Evolutionary conservation across 495 filamentous ascomycete genomes (phyloP), one percentile per base, ranked within the genome.

Genomic region (Cryomyces antarcticus): DNA sequence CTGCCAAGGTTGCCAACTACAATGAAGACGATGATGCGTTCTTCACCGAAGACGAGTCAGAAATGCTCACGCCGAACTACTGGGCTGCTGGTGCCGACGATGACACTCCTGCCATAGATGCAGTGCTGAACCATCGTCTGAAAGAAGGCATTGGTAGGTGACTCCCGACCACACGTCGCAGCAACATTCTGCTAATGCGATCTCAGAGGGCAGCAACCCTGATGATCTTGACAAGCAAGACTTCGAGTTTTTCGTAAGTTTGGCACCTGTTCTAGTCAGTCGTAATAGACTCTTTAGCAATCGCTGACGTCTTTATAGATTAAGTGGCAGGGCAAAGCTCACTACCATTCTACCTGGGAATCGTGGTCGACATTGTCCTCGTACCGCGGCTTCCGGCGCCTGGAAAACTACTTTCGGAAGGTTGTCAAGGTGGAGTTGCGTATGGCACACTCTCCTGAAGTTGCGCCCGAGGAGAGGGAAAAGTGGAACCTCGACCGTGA

Each of bases 291-390:
- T 9, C 9, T 10, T 10, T 9, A 10, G 33, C 3, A 13, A 36
- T 13, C 12, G 33, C 9, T 13, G 33, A 10, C 39, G 27, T 28
- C 39, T 41, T 39, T 33, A 24, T 45, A 71, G 65, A 87, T 99
- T 52, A 99, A 99, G 67, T 99, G 89, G 89, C 84, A 94, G 59
- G 80, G 74, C 47, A 80, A 83, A 60, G 92, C 89, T 24, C 82
- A 96, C 58, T 82, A 85, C 50, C 89, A 99, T 64, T 77, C 87
- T 29, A 89, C 88, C 3, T 96, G 92, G 92, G 84, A 94, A 58
- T 73, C 74, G 0, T 74, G 77, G 24, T 77, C 82, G 41, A 67
- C 61, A 38, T 68, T 93, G 28, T 54, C 65, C 6, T 72, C 77
- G 38, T 73, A 68, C 53, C 75, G 74, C 37, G 92, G 92, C 36